phyloP scores from a whole-genome alignment of 1,139 yeast genomes.

The Scheffersomyces cryptocercus region DNA sequence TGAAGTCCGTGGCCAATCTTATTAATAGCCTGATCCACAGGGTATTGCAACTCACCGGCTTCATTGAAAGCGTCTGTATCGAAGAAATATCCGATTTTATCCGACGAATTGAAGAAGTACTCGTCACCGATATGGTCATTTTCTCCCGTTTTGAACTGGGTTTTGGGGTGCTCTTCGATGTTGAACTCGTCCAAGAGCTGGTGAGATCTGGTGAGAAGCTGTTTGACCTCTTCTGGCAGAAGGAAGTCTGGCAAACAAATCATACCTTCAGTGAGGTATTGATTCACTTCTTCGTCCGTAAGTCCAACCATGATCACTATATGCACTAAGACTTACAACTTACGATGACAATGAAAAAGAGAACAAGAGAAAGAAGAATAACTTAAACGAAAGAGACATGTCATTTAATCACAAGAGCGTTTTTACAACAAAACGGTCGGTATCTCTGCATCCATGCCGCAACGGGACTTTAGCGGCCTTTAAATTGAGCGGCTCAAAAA shows the following conservation, averaged over 20 bases:
- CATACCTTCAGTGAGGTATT: slow-evolving; percentile 60
- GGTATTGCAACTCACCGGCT: slow-evolving; percentile 49
- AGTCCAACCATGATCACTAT: slow-evolving; percentile 10
- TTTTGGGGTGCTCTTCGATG: slow-evolving; percentile 62
- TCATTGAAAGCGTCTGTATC: slow-evolving; percentile 70
- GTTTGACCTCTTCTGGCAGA: slow-evolving; percentile 34
- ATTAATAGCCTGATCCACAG: slow-evolving; percentile 62
- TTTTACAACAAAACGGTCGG: no score
- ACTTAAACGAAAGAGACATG: no score
- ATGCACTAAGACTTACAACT: no score
- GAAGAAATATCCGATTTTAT: slow-evolving; percentile 68
- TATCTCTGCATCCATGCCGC: no score
- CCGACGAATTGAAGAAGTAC: slow-evolving; percentile 69
- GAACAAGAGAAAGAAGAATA: no score
- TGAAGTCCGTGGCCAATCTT: slow-evolving; percentile 83
- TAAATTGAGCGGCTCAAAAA: no score
- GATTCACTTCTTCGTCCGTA: slow-evolving; percentile 41
- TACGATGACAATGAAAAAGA: no score
- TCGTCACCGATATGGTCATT: slow-evolving; percentile 72
- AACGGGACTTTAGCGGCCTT: no score
- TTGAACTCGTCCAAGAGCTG: slow-evolving; percentile 52
- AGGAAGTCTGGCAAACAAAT: slow-evolving; percentile 62
- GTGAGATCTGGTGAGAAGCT: slow-evolving; percentile 45
- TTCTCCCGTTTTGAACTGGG: slow-evolving; percentile 68
- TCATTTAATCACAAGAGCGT: no score